Evolutionary conservation across 768 basidiomycete genomes (phyloP).

Genomic region (Pleurotus djamor): DNA sequence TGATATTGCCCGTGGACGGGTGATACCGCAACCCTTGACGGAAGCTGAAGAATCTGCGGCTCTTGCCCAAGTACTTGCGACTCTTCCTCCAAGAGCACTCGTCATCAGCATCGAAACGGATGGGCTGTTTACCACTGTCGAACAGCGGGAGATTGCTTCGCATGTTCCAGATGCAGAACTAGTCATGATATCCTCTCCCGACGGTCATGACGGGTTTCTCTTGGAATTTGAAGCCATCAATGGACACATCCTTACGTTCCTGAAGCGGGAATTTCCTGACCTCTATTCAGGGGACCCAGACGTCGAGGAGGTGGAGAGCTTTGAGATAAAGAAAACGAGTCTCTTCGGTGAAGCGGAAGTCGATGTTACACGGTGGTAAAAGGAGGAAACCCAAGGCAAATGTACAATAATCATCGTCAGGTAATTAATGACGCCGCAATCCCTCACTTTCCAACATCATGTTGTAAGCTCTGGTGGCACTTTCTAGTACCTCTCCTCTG

Average conservation of each 20-base stretch:
- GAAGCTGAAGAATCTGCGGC: conserved; percentile 19
- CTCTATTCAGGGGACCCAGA: conserved; percentile 44
- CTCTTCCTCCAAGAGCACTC: conserved; percentile 73
- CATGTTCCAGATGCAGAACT: conserved; percentile 80
- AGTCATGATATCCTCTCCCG: conserved; percentile 78
- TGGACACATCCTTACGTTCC: conserved; percentile 63
- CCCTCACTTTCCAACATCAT: background rate
- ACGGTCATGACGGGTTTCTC: conserved; percentile 97
- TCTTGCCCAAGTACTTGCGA: conserved; percentile 56
- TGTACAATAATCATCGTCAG: background rate
- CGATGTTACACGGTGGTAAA: conserved; percentile 84
- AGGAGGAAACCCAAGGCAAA: background rate
- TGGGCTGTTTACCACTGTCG: conserved; percentile 89
- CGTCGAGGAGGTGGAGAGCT: conserved; percentile 47
- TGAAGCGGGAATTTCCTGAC: conserved; percentile 72
- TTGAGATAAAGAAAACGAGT: conserved; percentile 86
- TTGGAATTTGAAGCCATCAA: conserved; percentile 97
- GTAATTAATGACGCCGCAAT: background rate
- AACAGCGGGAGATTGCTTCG: conserved; percentile 81
- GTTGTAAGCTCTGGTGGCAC: background rate
- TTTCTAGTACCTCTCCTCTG: no score
- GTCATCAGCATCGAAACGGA: conserved; percentile 92
- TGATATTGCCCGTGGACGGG: conserved; percentile 74
- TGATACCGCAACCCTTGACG: conserved; percentile 8
- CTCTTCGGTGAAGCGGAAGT: conserved; percentile 97